Evolutionary conservation across 805 yeast species (phyloP).

Genomic region (Jamesozyma rosinii): DNA sequence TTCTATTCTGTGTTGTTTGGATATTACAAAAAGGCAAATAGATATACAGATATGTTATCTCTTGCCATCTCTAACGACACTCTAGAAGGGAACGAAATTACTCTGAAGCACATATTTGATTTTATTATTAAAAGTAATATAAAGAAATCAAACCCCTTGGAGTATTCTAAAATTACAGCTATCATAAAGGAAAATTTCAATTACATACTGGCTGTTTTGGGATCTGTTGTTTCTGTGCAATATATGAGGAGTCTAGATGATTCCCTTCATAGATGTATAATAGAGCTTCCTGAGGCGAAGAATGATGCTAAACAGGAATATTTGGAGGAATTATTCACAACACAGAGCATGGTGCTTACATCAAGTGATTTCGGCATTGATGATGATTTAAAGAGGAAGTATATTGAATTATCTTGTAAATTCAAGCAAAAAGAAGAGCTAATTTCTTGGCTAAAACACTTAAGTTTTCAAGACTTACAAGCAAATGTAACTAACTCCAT

Average conservation of each 20-base stretch:
- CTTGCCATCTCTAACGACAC: neutral
- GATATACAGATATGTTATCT: slow-evolving; percentile 10
- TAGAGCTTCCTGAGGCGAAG: neutral
- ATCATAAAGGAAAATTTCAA: slow-evolving; percentile 13
- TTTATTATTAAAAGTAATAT: neutral
- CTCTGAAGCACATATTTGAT: neutral
- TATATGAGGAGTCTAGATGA: slow-evolving; percentile 12
- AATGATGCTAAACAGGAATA: slow-evolving; percentile 10
- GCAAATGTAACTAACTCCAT: slow-evolving; percentile 6
- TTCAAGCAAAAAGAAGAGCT: slow-evolving; percentile 6
- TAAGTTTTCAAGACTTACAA: slow-evolving; percentile 12
- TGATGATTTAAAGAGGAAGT: slow-evolving; percentile 8
- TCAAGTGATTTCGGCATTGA: neutral
- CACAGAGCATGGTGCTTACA: neutral
- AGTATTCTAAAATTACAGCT: slow-evolving; percentile 1
- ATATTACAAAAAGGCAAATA: slow-evolving; percentile 14
- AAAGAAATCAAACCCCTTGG: slow-evolving; percentile 1
- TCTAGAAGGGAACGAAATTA: neutral
- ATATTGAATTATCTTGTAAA: slow-evolving; percentile 15
- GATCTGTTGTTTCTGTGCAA: slow-evolving; percentile 6
- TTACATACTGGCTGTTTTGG: slow-evolving; percentile 3
- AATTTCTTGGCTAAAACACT: slow-evolving; percentile 10
- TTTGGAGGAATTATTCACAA: slow-evolving; percentile 12
- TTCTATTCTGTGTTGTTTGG: slow-evolving; percentile 19
- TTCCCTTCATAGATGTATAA: slow-evolving; percentile 14